A percentile compares a stretch with the other conserved stretches of the same genome.
phyloP scores from a whole-genome alignment of 768 basidiomycete genomes.

The Gymnopilus junonius region DNA sequence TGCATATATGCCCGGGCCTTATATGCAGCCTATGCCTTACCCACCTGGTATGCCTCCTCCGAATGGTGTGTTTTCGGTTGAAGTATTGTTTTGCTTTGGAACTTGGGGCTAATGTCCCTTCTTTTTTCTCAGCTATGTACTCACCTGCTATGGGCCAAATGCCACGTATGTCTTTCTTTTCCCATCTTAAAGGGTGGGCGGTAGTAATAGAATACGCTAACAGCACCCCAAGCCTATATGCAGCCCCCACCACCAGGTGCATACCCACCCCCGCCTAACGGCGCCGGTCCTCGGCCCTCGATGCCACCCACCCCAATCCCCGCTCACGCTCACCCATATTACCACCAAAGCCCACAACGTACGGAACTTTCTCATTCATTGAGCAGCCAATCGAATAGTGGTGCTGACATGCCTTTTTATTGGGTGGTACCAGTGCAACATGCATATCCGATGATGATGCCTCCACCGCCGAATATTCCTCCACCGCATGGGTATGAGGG shows the following conservation, averaged over 20 bases:
- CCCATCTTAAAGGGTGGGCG: background rate
- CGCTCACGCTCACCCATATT: conserved; percentile 84
- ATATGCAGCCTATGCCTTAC: conserved; percentile 87
- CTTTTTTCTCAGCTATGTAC: conserved; percentile 66
- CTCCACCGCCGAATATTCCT: conserved; percentile 58
- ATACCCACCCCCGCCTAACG: conserved; percentile 78
- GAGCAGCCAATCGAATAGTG: conserved; percentile 17
- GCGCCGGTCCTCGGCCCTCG: conserved; percentile 78
- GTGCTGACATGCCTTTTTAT: conserved; percentile 36
- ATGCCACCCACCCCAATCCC: conserved; percentile 94
- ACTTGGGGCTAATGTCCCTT: conserved; percentile 13
- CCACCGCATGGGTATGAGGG: conserved; percentile 79
- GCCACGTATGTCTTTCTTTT: conserved; percentile 67
- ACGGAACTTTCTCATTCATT: conserved; percentile 26
- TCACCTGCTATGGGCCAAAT: conserved; percentile 85
- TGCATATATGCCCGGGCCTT: conserved; percentile 77
- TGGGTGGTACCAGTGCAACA: conserved; percentile 67
- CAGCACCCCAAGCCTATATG: conserved; percentile 82
- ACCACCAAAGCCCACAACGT: conserved; percentile 91
- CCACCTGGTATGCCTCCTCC: conserved; percentile 81
- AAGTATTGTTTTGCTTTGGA: background rate
- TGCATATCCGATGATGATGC: conserved; percentile 94
- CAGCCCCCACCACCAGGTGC: conserved; percentile 74
- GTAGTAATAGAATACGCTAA: background rate
- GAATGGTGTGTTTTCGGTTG: conserved; percentile 55